Evolutionary conservation across 768 basidiomycete species (phyloP).

Genomic region (Epithele typhae): DNA sequence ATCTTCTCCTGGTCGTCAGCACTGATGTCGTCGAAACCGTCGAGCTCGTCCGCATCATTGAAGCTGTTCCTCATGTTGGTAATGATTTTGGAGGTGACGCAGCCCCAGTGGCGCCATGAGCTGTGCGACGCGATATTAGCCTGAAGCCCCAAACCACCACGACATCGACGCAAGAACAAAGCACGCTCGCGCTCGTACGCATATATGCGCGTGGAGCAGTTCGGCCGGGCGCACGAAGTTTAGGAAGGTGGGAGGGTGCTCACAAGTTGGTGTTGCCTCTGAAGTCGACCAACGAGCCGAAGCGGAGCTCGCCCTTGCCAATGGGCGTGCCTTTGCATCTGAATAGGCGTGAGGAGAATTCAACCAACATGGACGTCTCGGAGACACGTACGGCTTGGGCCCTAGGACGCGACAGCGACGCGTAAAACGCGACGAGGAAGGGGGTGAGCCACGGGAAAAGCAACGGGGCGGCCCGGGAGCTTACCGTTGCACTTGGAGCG

Average conservation of each 20-base stretch:
- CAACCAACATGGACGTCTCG: background rate
- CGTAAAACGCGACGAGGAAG: conserved; percentile 25
- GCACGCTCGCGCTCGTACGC: too few relatives aligned
- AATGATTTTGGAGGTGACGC: conserved; percentile 66
- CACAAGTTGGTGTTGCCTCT: conserved; percentile 67
- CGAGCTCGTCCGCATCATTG: conserved; percentile 60
- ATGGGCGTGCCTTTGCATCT: conserved; percentile 58
- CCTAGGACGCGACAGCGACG: conserved; percentile 40
- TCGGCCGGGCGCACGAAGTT: too few relatives aligned
- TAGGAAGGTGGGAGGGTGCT: conserved; percentile 19
- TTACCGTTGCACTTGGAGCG: conserved; percentile 79
- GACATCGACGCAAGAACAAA: too few relatives aligned
- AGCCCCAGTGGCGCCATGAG: conserved; percentile 91
- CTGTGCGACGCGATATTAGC: conserved; percentile 29
- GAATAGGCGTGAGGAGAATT: conserved; percentile 19
- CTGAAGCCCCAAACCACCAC: too few relatives aligned
- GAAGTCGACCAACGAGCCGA: conserved; percentile 75
- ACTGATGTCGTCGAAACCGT: conserved; percentile 76
- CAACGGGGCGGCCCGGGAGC: conserved; percentile 22
- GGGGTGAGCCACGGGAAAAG: conserved; percentile 16
- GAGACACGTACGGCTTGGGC: conserved; percentile 55
- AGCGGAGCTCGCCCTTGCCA: conserved; percentile 64
- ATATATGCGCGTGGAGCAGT: too few relatives aligned
- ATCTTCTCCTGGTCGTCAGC: conserved; percentile 70
- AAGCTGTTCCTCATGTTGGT: conserved; percentile 64